Evolutionary conservation across 1,139 yeast genomes (phyloP), one percentile per base, ranked within the genome.

Genomic region (Yamadazyma jaroonii): DNA sequence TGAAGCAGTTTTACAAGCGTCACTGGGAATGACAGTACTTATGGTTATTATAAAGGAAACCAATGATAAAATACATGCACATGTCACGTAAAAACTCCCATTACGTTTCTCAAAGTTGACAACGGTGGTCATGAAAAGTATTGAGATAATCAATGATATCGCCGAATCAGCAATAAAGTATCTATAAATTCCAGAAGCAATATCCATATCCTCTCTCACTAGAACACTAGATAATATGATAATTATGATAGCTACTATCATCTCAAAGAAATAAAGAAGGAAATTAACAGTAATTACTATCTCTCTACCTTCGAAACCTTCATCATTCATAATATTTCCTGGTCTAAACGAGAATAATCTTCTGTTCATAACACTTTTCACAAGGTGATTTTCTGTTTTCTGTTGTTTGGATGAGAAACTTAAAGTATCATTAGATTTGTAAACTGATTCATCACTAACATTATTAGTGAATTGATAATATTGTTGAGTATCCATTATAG

Each of bases 1-100:
- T 11, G 55, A 40, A 2, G 35, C 23, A 2, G 45, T 45, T 2
- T 45, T 33, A 40, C 67, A 62, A 29, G 49, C 39, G 36, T 45
- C 25, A 44, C 49, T 40, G 8, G 68, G 57, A 20, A 61, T 47
- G 13, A 64, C 43, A 10, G 50, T 45, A 20, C 68, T 52, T 3
- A 58, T 44, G n/a, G 59, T 54, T 44, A 67, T 48, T 13, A 62
- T 54, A 41, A 67, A 62, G 9, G 69, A 55, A 5, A 62, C 62
- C n/a, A 64, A 38, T 13, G 64, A 60, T 44, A 67, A 44, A 4
- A 66, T 23, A 29, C 62, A 52, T 2, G 72, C 67, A 0, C 60
- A 53, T 10, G 66, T 46, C 37, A 74, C 67, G 44, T 69, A 70
- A 41, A 70, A 67, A 33, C 70, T 64, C 2, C 76, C 75, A 43